A percentile compares a stretch with the other conserved stretches of the same genome.
Evolutionary conservation across 2,329 filamentous ascomycete species (phyloP).

Genomic region (Claviceps pusilla): DNA sequence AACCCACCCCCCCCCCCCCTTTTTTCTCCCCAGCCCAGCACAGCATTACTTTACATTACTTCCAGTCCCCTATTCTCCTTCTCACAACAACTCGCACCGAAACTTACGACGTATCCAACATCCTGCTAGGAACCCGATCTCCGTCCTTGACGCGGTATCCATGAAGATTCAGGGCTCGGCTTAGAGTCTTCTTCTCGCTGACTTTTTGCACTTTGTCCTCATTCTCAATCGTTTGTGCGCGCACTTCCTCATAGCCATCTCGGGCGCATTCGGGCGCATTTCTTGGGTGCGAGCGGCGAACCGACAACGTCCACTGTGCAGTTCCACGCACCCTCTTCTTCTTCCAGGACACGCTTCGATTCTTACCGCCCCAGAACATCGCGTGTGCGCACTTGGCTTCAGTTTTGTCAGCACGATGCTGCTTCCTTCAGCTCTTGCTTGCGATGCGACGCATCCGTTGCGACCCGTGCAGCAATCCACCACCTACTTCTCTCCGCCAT

Average conservation of each 20-base stretch:
- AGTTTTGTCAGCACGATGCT: slow-evolving; percentile 28
- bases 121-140: neutral
- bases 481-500: slow-evolving; percentile 44
- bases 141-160: neutral
- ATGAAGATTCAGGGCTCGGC: neutral
- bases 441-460: slow-evolving; percentile 36
- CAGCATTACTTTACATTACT: neutral
- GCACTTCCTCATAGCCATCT: neutral
- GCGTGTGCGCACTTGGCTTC: neutral
- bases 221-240: neutral
- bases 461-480: slow-evolving; percentile 27
- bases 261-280: slow-evolving; percentile 4
- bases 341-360: neutral
- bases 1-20: too few species aligned
- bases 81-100: neutral
- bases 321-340: neutral
- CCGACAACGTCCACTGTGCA: neutral
- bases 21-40: too few species aligned
- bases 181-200: neutral
- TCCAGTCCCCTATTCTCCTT: neutral
- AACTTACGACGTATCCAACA: neutral
- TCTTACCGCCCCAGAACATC: neutral
- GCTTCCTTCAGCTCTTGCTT: slow-evolving; percentile 42
- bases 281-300: neutral
- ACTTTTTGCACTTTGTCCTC: neutral